Evolutionary conservation across 441 rosid genomes (phyloP), one percentile per base, ranked within the genome.

Genomic region (Lagerstroemia fauriei): DNA sequence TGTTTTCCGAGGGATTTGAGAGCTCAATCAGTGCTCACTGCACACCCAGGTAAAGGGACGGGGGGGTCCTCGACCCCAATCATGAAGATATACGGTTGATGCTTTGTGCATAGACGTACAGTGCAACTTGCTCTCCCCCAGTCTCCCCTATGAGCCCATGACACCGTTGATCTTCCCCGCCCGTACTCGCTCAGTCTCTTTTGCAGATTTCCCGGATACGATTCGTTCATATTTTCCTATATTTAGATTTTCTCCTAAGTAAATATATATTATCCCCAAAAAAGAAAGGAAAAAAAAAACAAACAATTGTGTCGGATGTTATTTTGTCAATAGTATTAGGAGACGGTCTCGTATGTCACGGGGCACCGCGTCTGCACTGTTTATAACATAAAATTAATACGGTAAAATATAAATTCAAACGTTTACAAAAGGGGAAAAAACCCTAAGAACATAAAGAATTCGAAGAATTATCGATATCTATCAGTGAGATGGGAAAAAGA

Each of bases 141-240:
- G 44, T 38, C 59, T 53, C 46, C 10, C 73, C 73, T 69, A 3
- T 69, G 10, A 69, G 73, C 73, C 73, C 14, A 32, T 34, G 46
- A 69, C 73, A 69, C 44, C 73, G 69, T 18, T 69, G 18, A 18
- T 31, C 73, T 12, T 69, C 46, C 73, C 73, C 73, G 4, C 25
- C 73, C 24, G 73, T 34, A 69, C 73, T 69, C 12, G 73, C 46
- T 69, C 73, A 69, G 73, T 13, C 73, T 13, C 73, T 69, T 69
- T 69, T 31, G 73, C 73, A 69, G 73, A 69, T 69, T 34, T 29
- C 70, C 38, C 38, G 7, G 70, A 65, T 27, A 65, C 27, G 70
- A 65, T 65, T 65, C 70, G 20, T 69, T 32, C 18, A n/a, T 9
- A 29, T 69, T 2, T 65, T 65, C 70, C 38, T 65, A 65, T 27